Evolutionary conservation across 2,329 filamentous ascomycete species (phyloP).

Genomic region (Diplodia mutila): DNA sequence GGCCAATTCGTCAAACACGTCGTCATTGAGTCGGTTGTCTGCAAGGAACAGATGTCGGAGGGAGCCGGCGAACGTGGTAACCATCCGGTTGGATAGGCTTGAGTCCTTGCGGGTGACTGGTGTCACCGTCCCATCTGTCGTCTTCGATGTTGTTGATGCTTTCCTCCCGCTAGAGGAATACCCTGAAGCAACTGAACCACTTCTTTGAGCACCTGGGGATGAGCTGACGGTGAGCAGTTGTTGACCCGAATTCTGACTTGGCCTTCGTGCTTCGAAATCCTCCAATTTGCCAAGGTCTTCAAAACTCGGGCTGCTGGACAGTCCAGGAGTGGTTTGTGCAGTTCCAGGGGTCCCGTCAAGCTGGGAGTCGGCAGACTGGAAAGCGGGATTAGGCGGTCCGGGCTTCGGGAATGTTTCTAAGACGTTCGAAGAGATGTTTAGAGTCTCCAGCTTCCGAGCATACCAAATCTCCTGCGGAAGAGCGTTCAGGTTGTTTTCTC

Average conservation of each 20-base stretch:
- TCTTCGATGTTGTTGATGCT: conserved; percentile 77
- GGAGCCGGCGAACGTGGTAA: conserved; percentile 86
- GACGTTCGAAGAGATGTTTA: conserved; percentile 95
- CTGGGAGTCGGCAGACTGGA: conserved; percentile 34
- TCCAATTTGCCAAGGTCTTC: conserved; percentile 75
- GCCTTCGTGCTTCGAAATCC: conserved; percentile 68
- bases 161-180: conserved; percentile 81
- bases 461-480: conserved; percentile 96
- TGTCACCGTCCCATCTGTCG: conserved; percentile 60
- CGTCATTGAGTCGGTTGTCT: conserved; percentile 91
- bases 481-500: conserved; percentile 89
- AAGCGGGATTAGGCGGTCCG: conserved; percentile 37
- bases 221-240: conserved; percentile 76
- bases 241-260: conserved; percentile 77
- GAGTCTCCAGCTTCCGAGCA: conserved; percentile 83
- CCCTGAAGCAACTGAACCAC: conserved; percentile 82
- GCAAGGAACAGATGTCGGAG: conserved; percentile 84
- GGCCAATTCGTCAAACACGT: conserved; percentile 90
- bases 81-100: conserved; percentile 75
- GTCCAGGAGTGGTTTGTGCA: conserved; percentile 44
- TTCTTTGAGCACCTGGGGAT: conserved; percentile 68
- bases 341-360: conserved; percentile 45
- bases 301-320: conserved; percentile 63
- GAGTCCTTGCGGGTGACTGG: conserved; percentile 81
- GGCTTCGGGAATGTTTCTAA: conserved; percentile 90